Base-by-base conservation (phyloP, 164 flowering plant genomes). In the Vitis rotundifolia region DNA sequence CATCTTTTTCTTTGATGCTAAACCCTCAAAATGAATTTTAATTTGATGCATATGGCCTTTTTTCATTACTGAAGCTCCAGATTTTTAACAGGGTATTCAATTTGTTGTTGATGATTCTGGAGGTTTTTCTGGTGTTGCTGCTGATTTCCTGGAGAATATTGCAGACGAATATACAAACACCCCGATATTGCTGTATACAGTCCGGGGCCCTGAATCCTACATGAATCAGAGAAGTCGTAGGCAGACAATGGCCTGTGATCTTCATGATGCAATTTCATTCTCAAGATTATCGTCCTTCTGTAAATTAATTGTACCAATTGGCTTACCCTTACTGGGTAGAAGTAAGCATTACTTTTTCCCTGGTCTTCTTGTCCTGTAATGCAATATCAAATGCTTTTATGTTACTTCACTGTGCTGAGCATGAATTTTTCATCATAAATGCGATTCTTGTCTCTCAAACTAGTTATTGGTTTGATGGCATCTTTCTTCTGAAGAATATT, bases 191-290 rank as follows among this genome's bases (percentile, higher is more conserved):
- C 93, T 95, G 26, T 95, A 90, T 77, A 19, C 85, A 67, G 92
- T 82, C 26, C 80, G 88, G 22, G 73, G 75, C 63, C 91, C 97
- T 64, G 73, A 58, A 68, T 78, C 80, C 50, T 76, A 62, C 66
- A 61, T 31, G 61, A 83, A 73, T 54, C 57, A 71, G 3, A 62
- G 37, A 55, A 82, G 76, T 75, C 79, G 69, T 62, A 88, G 83
- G 66, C 80, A 77, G 54, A 76, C 70, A 18, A 66, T 87, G 59
- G 70, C 79, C 54, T 74, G 81, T 49, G 66, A 79, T 61, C 88
- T 95, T 78, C 98, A 95, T 78, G 95, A 95, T 81, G 89, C 97
- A 29, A 75, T 93, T 64, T 90, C 98, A 44, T 90, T 93, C 72
- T 77, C 98, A 72, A 89, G 78, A 76, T 63, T 91, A 49, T 90